Percentiles rank a stretch among this genome's conserved stretches.
Conservation (phyloP, 1,284 basidiomycete genomes). For the Volvariella surrecta region DNA sequence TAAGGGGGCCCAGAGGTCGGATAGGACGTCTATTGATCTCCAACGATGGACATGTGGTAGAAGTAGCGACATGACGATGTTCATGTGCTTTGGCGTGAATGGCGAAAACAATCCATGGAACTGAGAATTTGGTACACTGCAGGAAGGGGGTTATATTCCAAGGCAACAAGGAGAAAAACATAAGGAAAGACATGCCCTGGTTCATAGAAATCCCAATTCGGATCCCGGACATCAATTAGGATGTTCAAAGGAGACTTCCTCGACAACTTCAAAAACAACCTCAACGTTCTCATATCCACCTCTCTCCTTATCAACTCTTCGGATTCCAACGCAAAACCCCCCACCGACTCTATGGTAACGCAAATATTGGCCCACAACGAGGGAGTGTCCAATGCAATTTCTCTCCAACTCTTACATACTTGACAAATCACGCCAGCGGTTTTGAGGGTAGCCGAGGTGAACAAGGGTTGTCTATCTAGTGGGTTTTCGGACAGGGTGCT, state of each 20-base stretch:
- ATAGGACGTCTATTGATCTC: conserved; percentile 41
- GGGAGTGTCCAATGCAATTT: conserved; percentile 35
- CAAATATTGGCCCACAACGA: conserved; percentile 46
- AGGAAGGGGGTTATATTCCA: conserved; percentile 10
- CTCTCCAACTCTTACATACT: conserved; percentile 43
- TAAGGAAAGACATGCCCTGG: conserved; percentile 28
- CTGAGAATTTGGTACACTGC: no score
- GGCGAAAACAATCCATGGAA: conserved; percentile 16
- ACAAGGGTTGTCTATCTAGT: conserved; percentile 19
- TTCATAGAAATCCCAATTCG: conserved; percentile 42
- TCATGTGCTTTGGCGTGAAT: conserved; percentile 35
- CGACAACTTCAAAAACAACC: conserved; percentile 32
- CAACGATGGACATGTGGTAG: conserved; percentile 39
- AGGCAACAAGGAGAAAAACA: conserved; percentile 6
- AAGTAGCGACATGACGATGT: conserved; percentile 29
- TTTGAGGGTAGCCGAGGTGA: conserved; percentile 30
- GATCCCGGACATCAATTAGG: conserved; percentile 44
- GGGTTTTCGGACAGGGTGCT: conserved; percentile 22
- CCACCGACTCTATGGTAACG: conserved; percentile 29
- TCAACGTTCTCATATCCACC: conserved; percentile 22
- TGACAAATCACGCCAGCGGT: conserved; percentile 33
- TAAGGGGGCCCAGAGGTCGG: conserved; percentile 45
- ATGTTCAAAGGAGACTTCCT: conserved; percentile 40
- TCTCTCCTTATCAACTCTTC: conserved; percentile 14
- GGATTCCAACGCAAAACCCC: background rate